Evolutionary conservation across 2,329 filamentous ascomycete genomes (phyloP).

Genomic region (Myriosclerotinia duriaeana): DNA sequence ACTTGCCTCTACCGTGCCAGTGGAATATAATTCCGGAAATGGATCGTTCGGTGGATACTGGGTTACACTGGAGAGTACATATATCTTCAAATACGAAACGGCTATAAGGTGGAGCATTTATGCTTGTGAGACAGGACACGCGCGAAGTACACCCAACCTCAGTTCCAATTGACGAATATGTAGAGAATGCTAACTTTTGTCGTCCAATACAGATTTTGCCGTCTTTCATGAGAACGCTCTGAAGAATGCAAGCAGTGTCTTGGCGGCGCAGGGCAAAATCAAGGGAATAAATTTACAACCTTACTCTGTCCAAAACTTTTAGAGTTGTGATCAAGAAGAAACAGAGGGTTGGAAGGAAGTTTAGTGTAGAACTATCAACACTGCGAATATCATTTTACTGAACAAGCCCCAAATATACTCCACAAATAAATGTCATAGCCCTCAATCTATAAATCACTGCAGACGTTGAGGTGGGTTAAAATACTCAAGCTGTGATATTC

Average conservation of each 20-base stretch:
- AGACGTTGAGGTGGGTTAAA: neutral
- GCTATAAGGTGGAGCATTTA: conserved; percentile 18
- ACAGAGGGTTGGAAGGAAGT: neutral
- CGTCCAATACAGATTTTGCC: conserved; percentile 2
- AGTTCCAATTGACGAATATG: neutral
- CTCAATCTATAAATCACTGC: neutral
- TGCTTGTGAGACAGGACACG: conserved; percentile 12
- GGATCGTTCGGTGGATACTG: conserved; percentile 13
- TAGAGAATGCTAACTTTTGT: neutral
- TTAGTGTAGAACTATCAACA: neutral
- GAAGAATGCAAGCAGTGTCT: conserved; percentile 11
- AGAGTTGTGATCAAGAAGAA: neutral
- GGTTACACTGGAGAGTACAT: conserved; percentile 11
- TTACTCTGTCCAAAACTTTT: conserved; percentile 12
- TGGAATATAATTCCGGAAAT: conserved; percentile 10
- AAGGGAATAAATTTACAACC: conserved; percentile 6
- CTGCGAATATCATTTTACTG: neutral
- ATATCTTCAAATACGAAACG: conserved; percentile 20
- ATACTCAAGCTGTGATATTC: neutral
- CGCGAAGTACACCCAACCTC: neutral
- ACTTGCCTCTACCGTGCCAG: conserved; percentile 3
- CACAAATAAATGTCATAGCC: neutral
- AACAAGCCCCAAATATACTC: neutral
- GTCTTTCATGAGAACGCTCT: conserved; percentile 16
- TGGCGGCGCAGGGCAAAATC: conserved; percentile 7